Evolutionary conservation across 2,329 filamentous ascomycete species (phyloP), one percentile per base, ranked within the genome.

Genomic region (Aureobasidium sp.): DNA sequence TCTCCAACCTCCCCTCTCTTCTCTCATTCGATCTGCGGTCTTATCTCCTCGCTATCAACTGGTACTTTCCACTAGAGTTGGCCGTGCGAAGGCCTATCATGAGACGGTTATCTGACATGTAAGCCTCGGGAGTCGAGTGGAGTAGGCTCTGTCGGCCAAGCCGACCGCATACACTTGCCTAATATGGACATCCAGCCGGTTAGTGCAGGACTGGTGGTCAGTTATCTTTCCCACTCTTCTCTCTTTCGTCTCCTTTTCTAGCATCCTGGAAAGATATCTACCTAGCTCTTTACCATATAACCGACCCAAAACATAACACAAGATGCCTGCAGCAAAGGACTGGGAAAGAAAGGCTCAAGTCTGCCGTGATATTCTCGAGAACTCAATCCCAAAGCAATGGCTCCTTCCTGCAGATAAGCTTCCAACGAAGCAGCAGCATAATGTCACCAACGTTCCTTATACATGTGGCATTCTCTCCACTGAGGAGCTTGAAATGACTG

Each of bases 381-480:
- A 72, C 45, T 80, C 80, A 1, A 83, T 88, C 59, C 83, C 85
- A 1, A 62, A 74, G 1, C 79, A 85, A 67, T 86, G 83, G 80
- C 75, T 77, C 51, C 77, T 87, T 4, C 81, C 84, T 0, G 69
- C 70, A 7, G 68, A 79, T 48, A 71, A 84, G 47, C 68, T 85
- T 1, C 85, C 85, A 1, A 75, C 80, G 0, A 76, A 77, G 0
- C 75, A 77, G 36, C 78, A 83, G 66, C 74, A 79, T 49, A 79
- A 87, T 67, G 81, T 87, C 16, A 83, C 79, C 0, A 66, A 66
- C 3, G 85, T 84, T 71, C 83, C 85, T 2, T 68, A 66, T 27
- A 66, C 68, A 68, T 87, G 83, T 1, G 83, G 83, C 3, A 85
- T 84, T 78, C 85, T 88, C 64, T 82, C 75, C 1, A 45, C 70